Percentiles rank a stretch among this genome's conserved stretches.
These are phyloP conservation scores for Penicillium sp. DNA, from an alignment of 2,329 filamentous ascomycete species.

Conservation along the genomic window DNA sequence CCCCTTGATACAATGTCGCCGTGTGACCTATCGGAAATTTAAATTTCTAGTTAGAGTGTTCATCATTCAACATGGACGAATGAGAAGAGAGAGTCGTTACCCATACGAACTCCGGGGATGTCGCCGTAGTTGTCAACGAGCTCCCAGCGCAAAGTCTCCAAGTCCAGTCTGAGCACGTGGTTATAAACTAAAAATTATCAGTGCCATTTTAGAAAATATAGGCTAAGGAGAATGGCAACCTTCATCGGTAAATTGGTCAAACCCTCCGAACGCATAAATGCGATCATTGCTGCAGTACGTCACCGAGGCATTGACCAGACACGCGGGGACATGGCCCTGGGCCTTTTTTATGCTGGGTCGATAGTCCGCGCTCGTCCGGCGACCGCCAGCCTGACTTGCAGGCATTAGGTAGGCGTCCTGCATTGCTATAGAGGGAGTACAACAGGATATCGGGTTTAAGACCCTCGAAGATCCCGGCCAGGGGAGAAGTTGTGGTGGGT, in stretches of 20 bases:
- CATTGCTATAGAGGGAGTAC: slow-evolving; percentile 42
- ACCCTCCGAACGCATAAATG: slow-evolving; percentile 97
- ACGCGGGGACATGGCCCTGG: slow-evolving; percentile 79
- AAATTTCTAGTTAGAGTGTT: not conserved
- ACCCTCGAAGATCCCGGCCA: slow-evolving; percentile 24
- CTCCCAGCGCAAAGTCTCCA: slow-evolving; percentile 86
- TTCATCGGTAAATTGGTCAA: slow-evolving; percentile 98
- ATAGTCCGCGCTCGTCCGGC: slow-evolving; percentile 65
- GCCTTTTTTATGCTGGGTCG: slow-evolving; percentile 79
- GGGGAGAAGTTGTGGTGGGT: slow-evolving; percentile 30
- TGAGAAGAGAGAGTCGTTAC: slow-evolving; percentile 48
- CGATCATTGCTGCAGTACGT: slow-evolving; percentile 98
- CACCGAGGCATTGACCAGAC: slow-evolving; percentile 94
- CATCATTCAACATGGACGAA: not conserved
- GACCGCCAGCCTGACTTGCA: slow-evolving; percentile 70
- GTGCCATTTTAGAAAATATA: not conserved
- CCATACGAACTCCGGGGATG: slow-evolving; percentile 95
- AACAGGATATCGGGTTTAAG: slow-evolving; percentile 24
- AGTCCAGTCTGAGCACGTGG: slow-evolving; percentile 85
- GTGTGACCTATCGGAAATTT: slow-evolving; percentile 67
- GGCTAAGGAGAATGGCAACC: slow-evolving; percentile 39
- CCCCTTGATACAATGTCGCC: slow-evolving; percentile 86
- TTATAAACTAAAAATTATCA: slow-evolving; percentile 69
- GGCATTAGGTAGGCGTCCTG: slow-evolving; percentile 87
- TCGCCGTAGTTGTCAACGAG: slow-evolving; percentile 98